phyloP scores from a whole-genome alignment of 2,329 filamentous ascomycete species.

The Sclerotinia subarctica region DNA sequence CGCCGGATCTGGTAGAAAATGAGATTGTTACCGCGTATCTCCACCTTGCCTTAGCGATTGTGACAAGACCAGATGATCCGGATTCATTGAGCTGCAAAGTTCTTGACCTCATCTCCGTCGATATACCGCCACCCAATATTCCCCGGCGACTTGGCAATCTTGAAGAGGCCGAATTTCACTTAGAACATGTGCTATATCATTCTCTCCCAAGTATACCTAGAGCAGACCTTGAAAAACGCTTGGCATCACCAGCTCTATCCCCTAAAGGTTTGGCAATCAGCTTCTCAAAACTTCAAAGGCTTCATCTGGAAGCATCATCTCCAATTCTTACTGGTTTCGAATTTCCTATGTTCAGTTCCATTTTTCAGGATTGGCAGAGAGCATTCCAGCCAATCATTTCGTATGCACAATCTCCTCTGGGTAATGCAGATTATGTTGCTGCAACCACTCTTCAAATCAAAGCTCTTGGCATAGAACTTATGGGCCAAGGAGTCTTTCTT shows the following conservation, averaged over 20 bases:
- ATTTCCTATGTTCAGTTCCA: conserved; percentile 22
- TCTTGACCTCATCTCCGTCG: conserved; percentile 23
- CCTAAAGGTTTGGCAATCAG: conserved; percentile 20
- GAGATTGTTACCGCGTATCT: conserved; percentile 28
- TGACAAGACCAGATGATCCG: conserved; percentile 17
- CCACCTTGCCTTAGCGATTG: conserved; percentile 25
- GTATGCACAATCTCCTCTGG: conserved; percentile 8
- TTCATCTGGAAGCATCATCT: conserved; percentile 17
- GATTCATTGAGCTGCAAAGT: conserved; percentile 17
- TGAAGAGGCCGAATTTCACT: conserved; percentile 15
- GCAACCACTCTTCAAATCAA: conserved; percentile 26
- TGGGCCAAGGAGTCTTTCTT: conserved; percentile 21
- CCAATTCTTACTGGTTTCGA: conserved; percentile 17
- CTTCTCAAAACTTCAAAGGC: conserved; percentile 18
- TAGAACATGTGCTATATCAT: conserved; percentile 19
- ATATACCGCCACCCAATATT: not conserved
- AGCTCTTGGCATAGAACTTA: conserved; percentile 22
- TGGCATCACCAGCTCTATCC: conserved; percentile 19
- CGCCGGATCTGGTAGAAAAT: conserved; percentile 25
- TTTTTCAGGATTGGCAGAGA: conserved; percentile 24
- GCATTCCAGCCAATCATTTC: conserved; percentile 27
- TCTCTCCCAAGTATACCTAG: conserved; percentile 17
- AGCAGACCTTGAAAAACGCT: conserved; percentile 15
- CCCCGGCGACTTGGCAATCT: conserved; percentile 9
- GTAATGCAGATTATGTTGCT: conserved; percentile 22